Evolutionary conservation across 2,329 filamentous ascomycete species (phyloP).

Genomic region (Fragosphaeria purpurea): DNA sequence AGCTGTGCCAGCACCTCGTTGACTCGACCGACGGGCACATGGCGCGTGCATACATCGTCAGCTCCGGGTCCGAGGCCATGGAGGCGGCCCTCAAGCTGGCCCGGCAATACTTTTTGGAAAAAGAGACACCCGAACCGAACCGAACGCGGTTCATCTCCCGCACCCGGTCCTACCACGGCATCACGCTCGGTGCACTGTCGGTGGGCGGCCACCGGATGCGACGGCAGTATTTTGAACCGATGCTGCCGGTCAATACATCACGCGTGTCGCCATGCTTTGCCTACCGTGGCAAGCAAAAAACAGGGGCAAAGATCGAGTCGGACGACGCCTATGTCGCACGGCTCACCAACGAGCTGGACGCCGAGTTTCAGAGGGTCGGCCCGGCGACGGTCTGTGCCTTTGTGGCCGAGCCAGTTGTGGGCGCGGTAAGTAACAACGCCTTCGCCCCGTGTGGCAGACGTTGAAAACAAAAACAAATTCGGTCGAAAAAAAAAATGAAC

Average conservation of each 20-base stretch:
- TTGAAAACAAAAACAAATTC: too few species aligned
- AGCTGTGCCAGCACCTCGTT: conserved; percentile 27
- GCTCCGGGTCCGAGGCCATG: conserved; percentile 48
- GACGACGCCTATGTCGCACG: conserved; percentile 49
- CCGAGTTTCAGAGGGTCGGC: conserved; percentile 53
- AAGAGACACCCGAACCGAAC: conserved; percentile 40
- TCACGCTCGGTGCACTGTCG: conserved; percentile 56
- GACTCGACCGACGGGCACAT: conserved; percentile 27
- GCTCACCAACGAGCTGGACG: conserved; percentile 52
- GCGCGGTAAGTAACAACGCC: conserved; percentile 42
- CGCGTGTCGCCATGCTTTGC: conserved; percentile 57
- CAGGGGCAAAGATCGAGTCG: conserved; percentile 33
- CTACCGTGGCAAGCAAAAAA: conserved; percentile 42
- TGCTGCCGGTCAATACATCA: conserved; percentile 47
- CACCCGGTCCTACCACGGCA: conserved; percentile 61
- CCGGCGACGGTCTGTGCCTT: conserved; percentile 61
- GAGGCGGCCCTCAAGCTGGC: conserved; percentile 57
- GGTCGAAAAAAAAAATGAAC: too few species aligned
- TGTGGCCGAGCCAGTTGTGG: conserved; percentile 63
- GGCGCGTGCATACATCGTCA: conserved; percentile 27
- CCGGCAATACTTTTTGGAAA: conserved; percentile 53
- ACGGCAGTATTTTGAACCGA: conserved; percentile 50
- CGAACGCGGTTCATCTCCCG: conserved; percentile 59
- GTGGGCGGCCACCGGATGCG: conserved; percentile 53
- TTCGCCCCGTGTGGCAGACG: too few species aligned